These are phyloP conservation scores for Daldinia loculata DNA, from an alignment of 495 filamentous ascomycete species.

Conservation along the genomic window DNA sequence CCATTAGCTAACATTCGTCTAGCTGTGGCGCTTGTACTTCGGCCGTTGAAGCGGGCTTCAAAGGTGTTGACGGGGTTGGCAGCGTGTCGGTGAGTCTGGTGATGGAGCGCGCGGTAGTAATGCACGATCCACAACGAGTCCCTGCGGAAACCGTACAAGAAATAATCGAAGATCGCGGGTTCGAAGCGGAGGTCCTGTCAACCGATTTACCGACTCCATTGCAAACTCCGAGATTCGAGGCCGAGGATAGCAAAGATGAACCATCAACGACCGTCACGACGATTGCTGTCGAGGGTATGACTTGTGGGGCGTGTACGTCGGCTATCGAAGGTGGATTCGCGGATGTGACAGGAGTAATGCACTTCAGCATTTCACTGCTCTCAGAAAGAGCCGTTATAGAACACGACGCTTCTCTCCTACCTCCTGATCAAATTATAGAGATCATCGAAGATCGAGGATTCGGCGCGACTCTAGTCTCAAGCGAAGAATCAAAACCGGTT, in stretches of 20 bases:
- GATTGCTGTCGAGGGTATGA: constrained; percentile 91
- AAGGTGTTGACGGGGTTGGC: constrained; percentile 76
- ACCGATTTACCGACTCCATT: constrained; percentile 70
- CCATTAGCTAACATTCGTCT: constrained; percentile 22
- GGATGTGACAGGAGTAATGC: constrained; percentile 75
- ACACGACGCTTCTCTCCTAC: constrained; percentile 77
- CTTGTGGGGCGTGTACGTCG: constrained; percentile 93
- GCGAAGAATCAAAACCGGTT: constrained; percentile 48
- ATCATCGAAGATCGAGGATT: constrained; percentile 95
- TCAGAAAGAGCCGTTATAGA: constrained; percentile 90
- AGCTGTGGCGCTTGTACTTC: constrained; percentile 88
- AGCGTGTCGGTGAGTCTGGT: constrained; percentile 90
- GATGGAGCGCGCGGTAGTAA: constrained; percentile 89
- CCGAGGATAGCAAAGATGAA: constrained; percentile 44
- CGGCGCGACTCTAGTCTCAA: constrained; percentile 78
- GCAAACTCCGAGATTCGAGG: constrained; percentile 40
- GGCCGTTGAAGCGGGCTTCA: constrained; percentile 85
- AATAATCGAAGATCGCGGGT: constrained; percentile 92
- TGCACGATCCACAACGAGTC: constrained; percentile 82
- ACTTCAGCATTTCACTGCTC: constrained; percentile 92
- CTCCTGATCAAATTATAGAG: constrained; percentile 72
- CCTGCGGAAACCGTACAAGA: constrained; percentile 78
- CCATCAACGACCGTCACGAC: constrained; percentile 71
- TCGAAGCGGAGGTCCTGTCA: constrained; percentile 89
- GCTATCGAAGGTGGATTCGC: constrained; percentile 87